Evolutionary conservation across 2,329 filamentous ascomycete genomes (phyloP).

Genomic region (Cladosporium halotolerans): DNA sequence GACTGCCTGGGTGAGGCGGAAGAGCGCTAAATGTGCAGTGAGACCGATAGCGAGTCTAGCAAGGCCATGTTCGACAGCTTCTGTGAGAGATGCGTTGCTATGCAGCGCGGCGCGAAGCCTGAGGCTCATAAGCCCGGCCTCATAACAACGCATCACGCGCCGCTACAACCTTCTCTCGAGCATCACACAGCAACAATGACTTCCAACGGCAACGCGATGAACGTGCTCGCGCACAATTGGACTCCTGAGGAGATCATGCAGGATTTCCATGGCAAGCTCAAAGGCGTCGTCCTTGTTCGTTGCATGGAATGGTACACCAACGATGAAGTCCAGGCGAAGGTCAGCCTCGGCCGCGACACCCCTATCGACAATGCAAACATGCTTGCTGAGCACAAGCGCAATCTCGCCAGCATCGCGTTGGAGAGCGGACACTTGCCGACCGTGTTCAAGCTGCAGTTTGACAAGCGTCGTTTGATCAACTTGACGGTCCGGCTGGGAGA

Average conservation of each 20-base stretch:
- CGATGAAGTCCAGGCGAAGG: not conserved
- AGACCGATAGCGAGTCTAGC: no score
- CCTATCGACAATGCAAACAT: not conserved
- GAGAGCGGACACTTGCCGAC: not conserved
- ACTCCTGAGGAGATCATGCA: not conserved
- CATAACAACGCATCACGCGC: no score
- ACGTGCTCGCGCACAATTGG: not conserved
- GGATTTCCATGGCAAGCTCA: not conserved
- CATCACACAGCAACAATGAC: no score
- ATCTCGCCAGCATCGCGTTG: not conserved
- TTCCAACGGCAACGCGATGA: no score
- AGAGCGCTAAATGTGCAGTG: no score
- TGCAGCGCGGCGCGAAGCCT: no score
- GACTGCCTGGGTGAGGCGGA: no score
- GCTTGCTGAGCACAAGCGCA: not conserved
- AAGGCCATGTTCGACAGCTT: no score
- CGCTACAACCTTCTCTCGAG: no score
- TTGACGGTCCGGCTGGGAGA: not conserved
- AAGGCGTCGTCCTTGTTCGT: not conserved
- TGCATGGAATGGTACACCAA: constrained; percentile 7
- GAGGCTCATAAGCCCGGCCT: no score
- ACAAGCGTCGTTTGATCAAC: not conserved
- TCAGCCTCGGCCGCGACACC: not conserved
- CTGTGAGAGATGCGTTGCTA: no score
- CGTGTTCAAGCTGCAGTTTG: not conserved